Percentiles rank a stretch among this genome's conserved stretches.
Evolutionary conservation across 352 stramenopile genomes (phyloP).

Genomic region (Pythium aristosporum): DNA sequence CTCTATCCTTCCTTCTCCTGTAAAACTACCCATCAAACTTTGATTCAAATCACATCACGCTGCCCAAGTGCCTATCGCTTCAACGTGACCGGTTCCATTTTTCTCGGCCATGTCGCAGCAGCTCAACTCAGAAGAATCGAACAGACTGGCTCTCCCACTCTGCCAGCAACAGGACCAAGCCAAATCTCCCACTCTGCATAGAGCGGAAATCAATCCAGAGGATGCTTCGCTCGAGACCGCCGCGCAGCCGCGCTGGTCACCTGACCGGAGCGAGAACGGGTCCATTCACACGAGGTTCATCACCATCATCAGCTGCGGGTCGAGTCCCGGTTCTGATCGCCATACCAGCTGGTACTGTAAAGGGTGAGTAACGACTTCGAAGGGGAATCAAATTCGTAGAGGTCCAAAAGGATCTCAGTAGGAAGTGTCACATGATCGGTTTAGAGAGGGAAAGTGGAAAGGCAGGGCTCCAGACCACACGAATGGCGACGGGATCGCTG

Average conservation of each 20-base stretch:
- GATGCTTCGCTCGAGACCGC: neutral
- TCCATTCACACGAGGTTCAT: neutral
- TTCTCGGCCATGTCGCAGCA: neutral
- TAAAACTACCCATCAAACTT: neutral
- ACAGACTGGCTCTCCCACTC: slow-evolving; percentile 1
- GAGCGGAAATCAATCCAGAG: neutral
- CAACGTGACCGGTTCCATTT: neutral
- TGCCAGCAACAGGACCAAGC: neutral
- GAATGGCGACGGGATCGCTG: neutral
- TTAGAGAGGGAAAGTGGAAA: slow-evolving; percentile 11
- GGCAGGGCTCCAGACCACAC: neutral
- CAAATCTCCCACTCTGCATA: neutral
- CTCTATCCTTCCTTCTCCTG: too few relatives aligned
- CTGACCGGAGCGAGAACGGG: too few relatives aligned
- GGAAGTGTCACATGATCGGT: slow-evolving; percentile 18
- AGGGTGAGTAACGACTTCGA: neutral
- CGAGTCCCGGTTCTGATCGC: neutral
- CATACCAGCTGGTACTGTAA: neutral
- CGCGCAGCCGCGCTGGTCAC: too few relatives aligned
- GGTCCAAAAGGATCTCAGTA: slow-evolving; percentile 1
- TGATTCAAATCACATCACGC: neutral
- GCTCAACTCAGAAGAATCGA: slow-evolving; percentile 1
- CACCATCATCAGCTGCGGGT: neutral
- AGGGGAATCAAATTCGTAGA: slow-evolving; percentile 11
- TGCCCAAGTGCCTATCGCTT: too few relatives aligned